A percentile compares a stretch with the other conserved stretches of the same genome.
phyloP scores from a whole-genome alignment of 1,284 basidiomycete genomes.

The Heterobasidion irregulare region DNA sequence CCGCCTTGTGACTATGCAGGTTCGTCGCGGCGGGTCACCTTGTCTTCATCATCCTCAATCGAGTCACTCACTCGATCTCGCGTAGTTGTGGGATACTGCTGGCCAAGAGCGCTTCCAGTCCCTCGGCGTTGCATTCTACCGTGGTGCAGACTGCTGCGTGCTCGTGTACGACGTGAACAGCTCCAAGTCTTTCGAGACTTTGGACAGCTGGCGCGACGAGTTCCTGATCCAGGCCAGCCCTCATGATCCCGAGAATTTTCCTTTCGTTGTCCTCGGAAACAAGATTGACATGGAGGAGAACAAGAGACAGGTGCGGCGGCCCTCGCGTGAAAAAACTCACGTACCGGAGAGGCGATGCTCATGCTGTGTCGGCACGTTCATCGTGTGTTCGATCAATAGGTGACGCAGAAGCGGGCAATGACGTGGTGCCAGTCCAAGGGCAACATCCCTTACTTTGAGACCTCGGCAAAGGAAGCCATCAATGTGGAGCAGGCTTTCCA shows the following conservation, averaged over 20 bases:
- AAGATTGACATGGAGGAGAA: constrained; percentile 99
- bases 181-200: constrained; percentile 95
- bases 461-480: constrained; percentile 99
- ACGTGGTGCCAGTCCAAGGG: constrained; percentile 99
- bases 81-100: constrained; percentile 97
- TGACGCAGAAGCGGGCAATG: constrained; percentile 99
- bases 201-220: constrained; percentile 97
- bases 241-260: constrained; percentile 98
- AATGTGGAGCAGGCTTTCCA: constrained; percentile 99
- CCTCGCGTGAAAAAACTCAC: background rate
- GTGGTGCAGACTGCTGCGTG: constrained; percentile 98
- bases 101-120: constrained; percentile 84
- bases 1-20: constrained; percentile 98
- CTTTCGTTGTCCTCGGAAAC: constrained; percentile 97
- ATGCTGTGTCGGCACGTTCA: constrained; percentile 1
- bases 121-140: constrained; percentile 81
- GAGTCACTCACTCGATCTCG: constrained; percentile 2
- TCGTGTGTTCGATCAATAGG: constrained; percentile 35
- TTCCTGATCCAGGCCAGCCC: constrained; percentile 98
- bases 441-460: constrained; percentile 99
- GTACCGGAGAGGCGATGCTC: background rate
- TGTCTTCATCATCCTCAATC: constrained; percentile 4
- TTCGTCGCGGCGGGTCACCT: constrained; percentile 23
- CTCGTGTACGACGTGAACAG: constrained; percentile 99
- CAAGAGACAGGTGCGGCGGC: constrained; percentile 80